phyloP scores from a whole-genome alignment of 345 rosid species.

The Erodium maritimum region DNA sequence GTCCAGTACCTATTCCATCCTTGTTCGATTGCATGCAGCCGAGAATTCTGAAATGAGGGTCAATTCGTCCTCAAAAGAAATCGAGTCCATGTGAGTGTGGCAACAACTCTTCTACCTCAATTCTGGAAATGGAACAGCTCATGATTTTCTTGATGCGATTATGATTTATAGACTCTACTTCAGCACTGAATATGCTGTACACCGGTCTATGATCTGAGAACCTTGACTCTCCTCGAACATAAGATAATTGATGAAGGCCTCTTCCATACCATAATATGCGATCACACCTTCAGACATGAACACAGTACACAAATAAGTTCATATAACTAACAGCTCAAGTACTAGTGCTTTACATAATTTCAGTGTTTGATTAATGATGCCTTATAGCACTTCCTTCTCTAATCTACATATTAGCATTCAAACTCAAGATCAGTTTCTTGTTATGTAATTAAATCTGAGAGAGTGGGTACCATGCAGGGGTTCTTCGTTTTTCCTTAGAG shows the following conservation, averaged over 20 bases:
- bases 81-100: conserved; percentile 46
- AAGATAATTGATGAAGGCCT: conserved; percentile 72
- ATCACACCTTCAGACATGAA: conserved; percentile 63
- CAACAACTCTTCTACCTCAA: conserved; percentile 80
- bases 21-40: no score
- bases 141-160: conserved; percentile 52
- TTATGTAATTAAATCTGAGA: neutral
- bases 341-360: neutral
- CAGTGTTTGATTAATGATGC: no score
- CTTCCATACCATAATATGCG: conserved; percentile 90
- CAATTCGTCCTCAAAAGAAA: conserved; percentile 24
- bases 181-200: conserved; percentile 66
- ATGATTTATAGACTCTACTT: conserved; percentile 63
- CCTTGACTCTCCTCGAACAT: conserved; percentile 94
- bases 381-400: no score
- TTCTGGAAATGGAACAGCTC: conserved; percentile 59
- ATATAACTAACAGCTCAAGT: neutral
- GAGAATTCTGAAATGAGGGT: no score
- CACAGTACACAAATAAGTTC: neutral
- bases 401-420: no score
- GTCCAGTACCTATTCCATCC: neutral
- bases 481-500: conserved; percentile 84
- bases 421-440: no score
- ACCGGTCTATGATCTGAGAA: conserved; percentile 99
- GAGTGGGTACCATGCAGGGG: conserved; percentile 77